Base-by-base conservation (phyloP, 208 protist genomes). In the Trypanosoma melophagium region DNA sequence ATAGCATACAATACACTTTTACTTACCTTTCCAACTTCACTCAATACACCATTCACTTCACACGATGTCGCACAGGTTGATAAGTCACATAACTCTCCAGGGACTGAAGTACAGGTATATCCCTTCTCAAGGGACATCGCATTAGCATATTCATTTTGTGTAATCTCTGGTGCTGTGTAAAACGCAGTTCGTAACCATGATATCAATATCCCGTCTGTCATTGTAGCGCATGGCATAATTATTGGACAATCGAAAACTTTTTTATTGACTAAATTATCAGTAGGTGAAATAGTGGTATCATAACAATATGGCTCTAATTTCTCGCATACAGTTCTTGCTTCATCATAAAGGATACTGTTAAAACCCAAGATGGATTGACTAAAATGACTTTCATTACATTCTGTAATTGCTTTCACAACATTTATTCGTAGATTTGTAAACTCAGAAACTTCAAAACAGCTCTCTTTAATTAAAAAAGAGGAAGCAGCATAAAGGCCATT, bases 361-460 rank as follows among this genome's bases (percentile, higher is more conserved):
- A 76, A 50, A 24, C 2, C 51, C 3, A 40, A 14, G 16, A 7
- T 51, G 7, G 40, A n/a, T n/a, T 14, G 12, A 21, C 13, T 41
- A 57, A 76, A 69, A 38, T 25, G 53, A 5, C 44, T 66, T 28
- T 72, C 59, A 55, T 79, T 65, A 60, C 81, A 87, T 14, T 69
- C 50, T 3, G 72, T 40, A 17, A 72, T 14, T 0, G 66, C 70
- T 13, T 22, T 52, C 10, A 87, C 13, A 35, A 80, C 54, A 51
- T 71, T 80, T 21, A 16, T 53, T 12, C 61, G 47, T 13, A 53
- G 50, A 7, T 52, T 44, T 19, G 69, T 56, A 67, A 73, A 83
- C n/a, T 65, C 71, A 10, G 64, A 28, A 17, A 87, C 69, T 50
- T 87, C 78, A 35, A 60, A 50, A 59, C 82, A 87, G 54, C 52